Evolutionary conservation across 352 stramenopile genomes (phyloP).

Genomic region (Pythium sp.): DNA sequence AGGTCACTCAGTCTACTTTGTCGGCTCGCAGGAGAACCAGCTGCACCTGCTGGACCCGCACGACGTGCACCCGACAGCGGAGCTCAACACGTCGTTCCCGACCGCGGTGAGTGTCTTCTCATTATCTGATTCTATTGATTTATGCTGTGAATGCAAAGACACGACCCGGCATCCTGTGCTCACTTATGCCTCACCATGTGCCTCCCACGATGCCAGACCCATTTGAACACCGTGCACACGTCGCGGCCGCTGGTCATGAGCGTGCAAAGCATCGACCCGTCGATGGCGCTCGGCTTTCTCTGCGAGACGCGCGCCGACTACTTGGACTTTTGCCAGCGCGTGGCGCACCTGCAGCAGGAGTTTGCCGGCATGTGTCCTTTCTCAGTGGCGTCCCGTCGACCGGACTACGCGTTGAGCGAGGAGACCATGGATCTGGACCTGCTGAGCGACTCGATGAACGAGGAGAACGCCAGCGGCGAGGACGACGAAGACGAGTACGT

Average conservation of each 20-base stretch:
- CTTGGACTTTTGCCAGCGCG: constrained; percentile 50
- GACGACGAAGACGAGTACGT: constrained; percentile 18
- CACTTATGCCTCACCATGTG: background rate
- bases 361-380: constrained; percentile 13
- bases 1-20: constrained; percentile 95
- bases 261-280: constrained; percentile 91
- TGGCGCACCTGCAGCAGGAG: constrained; percentile 6
- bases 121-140: background rate
- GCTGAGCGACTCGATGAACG: constrained; percentile 18
- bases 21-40: constrained; percentile 82
- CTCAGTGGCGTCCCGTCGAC: constrained; percentile 9
- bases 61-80: constrained; percentile 58
- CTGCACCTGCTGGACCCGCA: constrained; percentile 87
- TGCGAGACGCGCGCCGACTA: constrained; percentile 78
- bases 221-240: constrained; percentile 54
- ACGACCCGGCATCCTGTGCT: background rate
- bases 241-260: constrained; percentile 70
- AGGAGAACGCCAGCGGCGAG: constrained; percentile 16
- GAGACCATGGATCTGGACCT: constrained; percentile 15
- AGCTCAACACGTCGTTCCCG: constrained; percentile 69
- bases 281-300: constrained; percentile 92
- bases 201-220: constrained; percentile 31
- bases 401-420: constrained; percentile 13
- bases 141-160: constrained; percentile 12
- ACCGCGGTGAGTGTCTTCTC: constrained; percentile 44